Percentiles rank a stretch among this genome's conserved stretches.
Evolutionary conservation across 192 early-diverging fungal species (phyloP).

Genomic region (Coemansia sp.): DNA sequence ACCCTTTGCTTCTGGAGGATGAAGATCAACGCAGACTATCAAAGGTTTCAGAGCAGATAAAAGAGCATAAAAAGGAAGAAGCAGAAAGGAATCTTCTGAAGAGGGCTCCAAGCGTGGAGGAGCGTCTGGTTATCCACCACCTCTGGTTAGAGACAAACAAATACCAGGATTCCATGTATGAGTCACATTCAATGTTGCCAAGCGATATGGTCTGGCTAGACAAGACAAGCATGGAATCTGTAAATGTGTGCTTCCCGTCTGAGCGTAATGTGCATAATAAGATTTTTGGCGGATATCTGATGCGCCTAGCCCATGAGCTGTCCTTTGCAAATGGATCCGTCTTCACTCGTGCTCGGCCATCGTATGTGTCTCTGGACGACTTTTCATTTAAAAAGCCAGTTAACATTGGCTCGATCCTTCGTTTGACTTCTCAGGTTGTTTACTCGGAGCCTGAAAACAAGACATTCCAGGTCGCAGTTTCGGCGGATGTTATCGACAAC

Average conservation of each 20-base stretch:
- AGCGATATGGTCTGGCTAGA: slow-evolving; percentile 69
- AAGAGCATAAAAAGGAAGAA: slow-evolving; percentile 56
- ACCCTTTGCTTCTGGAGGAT: slow-evolving; percentile 70
- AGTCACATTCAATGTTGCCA: slow-evolving; percentile 36
- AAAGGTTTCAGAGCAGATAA: slow-evolving; percentile 67
- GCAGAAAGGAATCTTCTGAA: slow-evolving; percentile 60
- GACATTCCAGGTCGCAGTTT: slow-evolving; percentile 65
- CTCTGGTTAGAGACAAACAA: slow-evolving; percentile 72
- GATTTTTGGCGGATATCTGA: slow-evolving; percentile 78
- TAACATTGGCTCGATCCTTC: slow-evolving; percentile 75
- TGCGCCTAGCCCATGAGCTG: slow-evolving; percentile 85
- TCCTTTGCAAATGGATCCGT: slow-evolving; percentile 75
- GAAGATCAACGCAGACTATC: slow-evolving; percentile 74
- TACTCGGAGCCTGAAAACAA: slow-evolving; percentile 66
- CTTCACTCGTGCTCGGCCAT: slow-evolving; percentile 62
- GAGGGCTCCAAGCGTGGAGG: slow-evolving; percentile 76
- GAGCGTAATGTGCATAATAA: slow-evolving; percentile 82
- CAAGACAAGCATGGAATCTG: slow-evolving; percentile 72
- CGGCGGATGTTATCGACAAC: slow-evolving; percentile 79
- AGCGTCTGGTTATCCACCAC: slow-evolving; percentile 76
- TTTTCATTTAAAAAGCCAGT: slow-evolving; percentile 86
- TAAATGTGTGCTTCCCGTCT: slow-evolving; percentile 70
- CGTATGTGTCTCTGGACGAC: slow-evolving; percentile 68
- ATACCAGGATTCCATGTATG: slow-evolving; percentile 53
- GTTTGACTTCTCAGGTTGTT: slow-evolving; percentile 73